Evolutionary conservation across 2,329 filamentous ascomycete species (phyloP), one percentile per base, ranked within the genome.

Genomic region (Fusarium chlamydosporum): DNA sequence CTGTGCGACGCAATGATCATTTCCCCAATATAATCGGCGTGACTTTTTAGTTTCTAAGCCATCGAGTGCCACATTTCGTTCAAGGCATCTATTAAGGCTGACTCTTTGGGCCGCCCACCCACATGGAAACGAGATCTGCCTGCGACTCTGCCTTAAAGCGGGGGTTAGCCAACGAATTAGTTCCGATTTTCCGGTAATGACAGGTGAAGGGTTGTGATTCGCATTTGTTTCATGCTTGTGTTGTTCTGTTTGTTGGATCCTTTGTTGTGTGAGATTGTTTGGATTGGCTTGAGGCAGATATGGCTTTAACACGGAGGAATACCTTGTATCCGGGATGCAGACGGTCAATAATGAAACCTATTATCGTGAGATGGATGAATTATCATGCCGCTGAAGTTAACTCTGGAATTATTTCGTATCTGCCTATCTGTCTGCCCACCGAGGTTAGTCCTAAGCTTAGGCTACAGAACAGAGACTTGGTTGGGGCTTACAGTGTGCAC

Each of bases 61-160:
- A 23, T 23, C 23, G 23, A 26, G 46, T 16, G 23, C 23, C 27
- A 41, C 13, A 8, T 37, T 23, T 7, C 5, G 5, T 20, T 12
- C 31, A 47, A 55, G 31, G 23, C 42, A 35, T 55, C 29, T 29
- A n/a, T 47, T 45, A 55, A 55, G 52, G 52, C 52, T 47, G 51
- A 55, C 34, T 54, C 9, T 16, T 23, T 26, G 15, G 20, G 31
- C 26, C 18, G 18, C 11, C 26, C 9, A 8, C 31, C 34, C 47
- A 34, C 47, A 38, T 40, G 2, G 2, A 16, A 7, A 51, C 23
- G 34, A 35, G 40, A 20, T 51, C 47, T 40, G 47, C 47, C 47
- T 16, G 26, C 15, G 33, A 51, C 47, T 51, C 47, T 38, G 46
- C 47, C 47, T 51, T 40, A 18, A 20, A 51, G 47, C 47, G 47